Evolutionary conservation across 2,329 filamentous ascomycete genomes (phyloP), one percentile per base, ranked within the genome.

Genomic region (Colletotrichum sp.): DNA sequence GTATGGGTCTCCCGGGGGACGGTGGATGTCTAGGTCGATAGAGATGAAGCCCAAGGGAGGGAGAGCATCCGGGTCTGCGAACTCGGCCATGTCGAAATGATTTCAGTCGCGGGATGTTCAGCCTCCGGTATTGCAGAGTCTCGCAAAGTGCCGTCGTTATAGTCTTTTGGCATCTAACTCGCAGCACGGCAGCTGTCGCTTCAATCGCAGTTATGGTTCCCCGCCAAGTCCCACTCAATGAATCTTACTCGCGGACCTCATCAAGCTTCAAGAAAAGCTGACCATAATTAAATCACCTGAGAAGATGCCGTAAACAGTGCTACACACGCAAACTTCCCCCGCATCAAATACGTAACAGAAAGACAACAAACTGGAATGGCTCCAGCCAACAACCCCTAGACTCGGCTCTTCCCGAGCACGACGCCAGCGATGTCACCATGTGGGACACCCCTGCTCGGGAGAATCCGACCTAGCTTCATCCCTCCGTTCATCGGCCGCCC

Each of bases 41-140:
- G 81, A 79, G 27, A 85, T 79, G 77, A 85, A 84, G 11, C 81
- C 82, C 54, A 82, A 65, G 6, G 81, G 80, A 31, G 80, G 81
- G 8, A 58, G 43, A 29, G 43, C 27, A 9, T 15, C 8, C 33
- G 24, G 18, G 13, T 55, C 21, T 8, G 29, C 18, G 21, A 34
- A 36, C 15, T 21, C 27, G 11, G 27, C 27, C 62, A 65, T 51
- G 27, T 33, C 43, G 43, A 51, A 51, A 5, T 54, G 7, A 59
- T 7, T 55, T 24, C 12, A 8, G 27, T 36, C 11, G 43, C 33
- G 27, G 5, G 7, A 33, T 15, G 8, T 18, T 43, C 16, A 33
- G 6, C n/a, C 57, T 13, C 21, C 18, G 6, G 5, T 34, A 31
- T 33, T 33, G 43, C 43, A 15, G 43, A 51, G n/a, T 24, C n/a